phyloP scores from a whole-genome alignment of 805 yeast species.

The Wickerhamiella dianesei region DNA sequence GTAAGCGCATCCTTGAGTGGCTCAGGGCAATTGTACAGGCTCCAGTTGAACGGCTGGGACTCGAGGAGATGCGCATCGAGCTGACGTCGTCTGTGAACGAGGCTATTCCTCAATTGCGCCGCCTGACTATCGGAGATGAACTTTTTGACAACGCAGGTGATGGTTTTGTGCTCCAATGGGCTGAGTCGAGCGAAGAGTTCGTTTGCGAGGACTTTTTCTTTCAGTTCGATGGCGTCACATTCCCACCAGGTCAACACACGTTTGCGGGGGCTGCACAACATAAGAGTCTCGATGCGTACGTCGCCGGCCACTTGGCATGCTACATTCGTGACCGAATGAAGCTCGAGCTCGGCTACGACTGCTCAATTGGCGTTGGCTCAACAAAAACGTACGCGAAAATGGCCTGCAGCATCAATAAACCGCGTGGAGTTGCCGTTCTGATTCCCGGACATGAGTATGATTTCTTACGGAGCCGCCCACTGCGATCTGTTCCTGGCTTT shows the following conservation, averaged over 20 bases:
- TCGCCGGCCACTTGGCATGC: slow-evolving; percentile 21
- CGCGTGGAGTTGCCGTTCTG: slow-evolving; percentile 21
- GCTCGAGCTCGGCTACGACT: slow-evolving; percentile 19
- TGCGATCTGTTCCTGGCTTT: slow-evolving; percentile 20
- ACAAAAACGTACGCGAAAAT: slow-evolving; percentile 22
- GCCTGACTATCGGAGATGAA: too few relatives aligned
- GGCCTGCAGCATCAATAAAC: slow-evolving; percentile 22
- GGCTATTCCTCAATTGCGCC: too few relatives aligned
- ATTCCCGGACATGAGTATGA: slow-evolving; percentile 17
- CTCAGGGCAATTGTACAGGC: slow-evolving; percentile 12
- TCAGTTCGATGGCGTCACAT: slow-evolving; percentile 17
- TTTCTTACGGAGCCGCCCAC: slow-evolving; percentile 12
- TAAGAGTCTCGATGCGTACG: slow-evolving; percentile 12
- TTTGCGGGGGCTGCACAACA: slow-evolving; percentile 1
- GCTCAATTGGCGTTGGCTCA: slow-evolving; percentile 24
- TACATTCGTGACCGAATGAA: slow-evolving; percentile 19
- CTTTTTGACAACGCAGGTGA: slow-evolving; percentile 15
- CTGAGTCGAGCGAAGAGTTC: slow-evolving; percentile 1
- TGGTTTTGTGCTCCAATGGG: slow-evolving; percentile 3
- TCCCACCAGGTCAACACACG: slow-evolving; percentile 11
- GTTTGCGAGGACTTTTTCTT: slow-evolving; percentile 21
- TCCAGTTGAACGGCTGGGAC: slow-evolving; percentile 24
- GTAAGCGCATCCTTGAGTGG: slow-evolving; percentile 19
- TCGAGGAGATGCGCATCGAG: slow-evolving; percentile 25
- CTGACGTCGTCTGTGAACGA: slow-evolving; percentile 13